Evolutionary conservation across 2,329 filamentous ascomycete species (phyloP).

Genomic region (Lachnellula arida): DNA sequence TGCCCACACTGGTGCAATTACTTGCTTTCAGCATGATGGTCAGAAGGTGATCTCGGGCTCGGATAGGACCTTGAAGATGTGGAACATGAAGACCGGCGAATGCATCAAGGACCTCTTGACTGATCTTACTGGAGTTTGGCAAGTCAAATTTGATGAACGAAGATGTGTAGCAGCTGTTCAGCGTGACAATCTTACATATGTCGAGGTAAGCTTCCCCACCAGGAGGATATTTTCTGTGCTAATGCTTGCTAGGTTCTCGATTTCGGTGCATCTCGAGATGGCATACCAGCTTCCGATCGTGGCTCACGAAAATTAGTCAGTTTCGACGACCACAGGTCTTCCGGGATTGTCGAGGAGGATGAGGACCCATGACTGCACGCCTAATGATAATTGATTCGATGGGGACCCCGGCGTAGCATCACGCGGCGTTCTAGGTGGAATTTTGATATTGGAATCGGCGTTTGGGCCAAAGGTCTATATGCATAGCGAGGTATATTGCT

Average conservation of each 20-base stretch:
- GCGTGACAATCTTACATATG: constrained; percentile 85
- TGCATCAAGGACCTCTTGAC: constrained; percentile 90
- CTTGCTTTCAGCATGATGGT: constrained; percentile 96
- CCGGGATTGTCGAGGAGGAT: constrained; percentile 16
- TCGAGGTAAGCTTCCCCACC: constrained; percentile 65
- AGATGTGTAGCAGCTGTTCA: constrained; percentile 96
- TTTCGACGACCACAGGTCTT: constrained; percentile 14
- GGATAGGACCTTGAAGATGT: constrained; percentile 96
- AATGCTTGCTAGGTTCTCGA: constrained; percentile 73
- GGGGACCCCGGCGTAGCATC: not conserved
- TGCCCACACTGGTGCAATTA: constrained; percentile 95
- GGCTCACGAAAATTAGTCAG: constrained; percentile 66
- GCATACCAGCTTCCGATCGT: constrained; percentile 69
- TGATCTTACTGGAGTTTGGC: constrained; percentile 95
- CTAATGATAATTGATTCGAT: constrained; percentile 12
- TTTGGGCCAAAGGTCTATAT: constrained; percentile 1
- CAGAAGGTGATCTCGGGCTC: constrained; percentile 96
- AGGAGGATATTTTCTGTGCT: constrained; percentile 23
- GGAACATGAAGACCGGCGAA: constrained; percentile 89
- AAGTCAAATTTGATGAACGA: constrained; percentile 95
- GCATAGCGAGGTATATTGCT: constrained; percentile 18
- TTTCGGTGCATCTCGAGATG: constrained; percentile 90
- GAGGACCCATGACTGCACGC: constrained; percentile 12
- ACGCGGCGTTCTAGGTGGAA: constrained; percentile 7
- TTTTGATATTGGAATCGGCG: constrained; percentile 6